Base-by-base conservation (phyloP, 192 early-diverging fungal species). In the Coemansia sp. region DNA sequence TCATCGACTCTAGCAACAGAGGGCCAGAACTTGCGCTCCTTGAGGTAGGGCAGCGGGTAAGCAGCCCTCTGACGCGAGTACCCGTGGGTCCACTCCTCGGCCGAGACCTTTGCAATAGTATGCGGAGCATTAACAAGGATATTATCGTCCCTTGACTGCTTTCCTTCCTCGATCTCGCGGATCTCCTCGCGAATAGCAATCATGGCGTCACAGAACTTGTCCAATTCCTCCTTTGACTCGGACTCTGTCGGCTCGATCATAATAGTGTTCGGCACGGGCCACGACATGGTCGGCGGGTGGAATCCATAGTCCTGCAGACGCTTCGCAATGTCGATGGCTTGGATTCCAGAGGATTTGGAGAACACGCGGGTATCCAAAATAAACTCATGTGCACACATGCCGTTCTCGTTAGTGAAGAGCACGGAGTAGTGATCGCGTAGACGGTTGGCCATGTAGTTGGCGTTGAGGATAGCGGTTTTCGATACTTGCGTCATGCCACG, bases 191-290 rank as follows among this genome's bases (percentile, higher is more conserved):
- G 94, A 61, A 99, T 99, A 27, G 89, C 77, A 63, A 99, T 95
- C 93, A 99, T 93, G 45, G 98, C 98, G 80, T 98, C 95, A 69
- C 93, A 95, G 89, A 99, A 99, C 41, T 94, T 87, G 84, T 99
- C 98, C 17, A 99, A 82, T 84, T 99, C 98, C 68, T 82, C 88
- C 75, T 91, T 90, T 70, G 88, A 86, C 82, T 99, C 98, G 64
- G 94, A 96, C 77, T 99, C 98, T 55, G 98, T 99, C 17, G 98
- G 98, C 86, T 99, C 98, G 71, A 99, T 91, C 98, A 99, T 99
- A 53, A 99, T 90, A 12, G 98, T 99, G 89, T 98, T 97, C 67
- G 94, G 86, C 25, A 98, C 96, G 23, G 98, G 98, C 91, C 95
- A 99, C 19, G 95, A 97, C 98, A 99, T 99, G 75, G 98, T 99